These are phyloP conservation scores for Alternaria gansuensis DNA, from an alignment of 2,329 filamentous ascomycete species.

Conservation along the genomic window DNA sequence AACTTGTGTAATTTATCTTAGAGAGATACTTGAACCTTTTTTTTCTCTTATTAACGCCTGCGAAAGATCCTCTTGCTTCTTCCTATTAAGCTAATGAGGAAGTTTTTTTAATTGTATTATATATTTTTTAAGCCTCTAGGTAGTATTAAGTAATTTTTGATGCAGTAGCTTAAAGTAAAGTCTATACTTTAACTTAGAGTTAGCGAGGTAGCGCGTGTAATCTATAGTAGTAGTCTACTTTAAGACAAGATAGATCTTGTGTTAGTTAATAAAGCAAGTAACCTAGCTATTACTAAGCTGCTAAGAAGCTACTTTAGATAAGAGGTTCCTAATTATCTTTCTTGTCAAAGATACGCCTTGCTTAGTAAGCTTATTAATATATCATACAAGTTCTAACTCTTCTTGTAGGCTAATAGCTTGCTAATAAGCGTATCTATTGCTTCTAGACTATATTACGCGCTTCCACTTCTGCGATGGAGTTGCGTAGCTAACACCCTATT, in stretches of 20 bases:
- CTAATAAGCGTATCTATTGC: no score
- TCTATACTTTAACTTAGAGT: conserved; percentile 11
- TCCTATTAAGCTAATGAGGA: conserved; percentile 12
- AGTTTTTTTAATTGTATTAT: no score
- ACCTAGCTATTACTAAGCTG: no score
- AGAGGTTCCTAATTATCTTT: conserved; percentile 2
- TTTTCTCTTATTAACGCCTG: no score
- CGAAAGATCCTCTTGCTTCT: conserved; percentile 22
- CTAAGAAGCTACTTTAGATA: conserved; percentile 4
- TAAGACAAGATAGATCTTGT: no score
- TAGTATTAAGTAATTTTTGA: conserved; percentile 20
- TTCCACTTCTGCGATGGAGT: no score
- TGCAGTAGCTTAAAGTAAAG: no score
- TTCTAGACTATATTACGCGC: no score
- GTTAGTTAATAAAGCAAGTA: no score
- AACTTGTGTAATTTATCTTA: no score
- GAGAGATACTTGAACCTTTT: no score
- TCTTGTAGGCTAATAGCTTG: not conserved
- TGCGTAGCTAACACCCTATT: no score
- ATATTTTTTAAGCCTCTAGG: conserved; percentile 15
- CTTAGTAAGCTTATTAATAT: not conserved
- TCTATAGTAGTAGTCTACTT: conserved; percentile 13
- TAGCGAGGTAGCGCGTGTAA: conserved; percentile 9
- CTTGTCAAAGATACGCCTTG: not conserved
- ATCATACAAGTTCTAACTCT: not conserved